Evolutionary conservation across 306 rosid species (phyloP), one percentile per base, ranked within the genome.

Genomic region (Macrotyloma uniflorum): DNA sequence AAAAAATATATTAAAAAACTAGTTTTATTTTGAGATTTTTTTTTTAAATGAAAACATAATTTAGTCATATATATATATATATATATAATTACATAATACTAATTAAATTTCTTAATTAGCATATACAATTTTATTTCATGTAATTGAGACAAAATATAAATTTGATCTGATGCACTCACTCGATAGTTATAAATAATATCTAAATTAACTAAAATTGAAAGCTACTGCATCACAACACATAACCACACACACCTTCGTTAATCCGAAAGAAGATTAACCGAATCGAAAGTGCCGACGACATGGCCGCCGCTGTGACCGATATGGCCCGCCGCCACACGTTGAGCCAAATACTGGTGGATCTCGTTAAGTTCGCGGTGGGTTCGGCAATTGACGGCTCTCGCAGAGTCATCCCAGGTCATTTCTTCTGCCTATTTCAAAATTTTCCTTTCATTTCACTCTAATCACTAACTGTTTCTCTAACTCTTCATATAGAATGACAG

Each of bases 311-410:
- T 36, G 72, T 61, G 46, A 61, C 66, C 23, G 80, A 77, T 22
- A 26, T 77, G 18, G 59, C 30, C 23, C 75, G 38, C 72, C 79
- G 84, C 84, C 36, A 74, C 76, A 67, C 74, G n/a, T 28, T 81
- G n/a, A 72, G 62, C 82, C 85, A 64, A 45, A 20, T 93, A 70
- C 85, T 93, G 24, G 36, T 18, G 3, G 75, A 75, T 42, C n/a
- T 91, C 79, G 82, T 86, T 82, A 91, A 86, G 83, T 91, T 91
- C 63, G 89, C 92, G 43, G 79, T 87, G 2, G 95, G 87, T 58
- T 89, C 95, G 50, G 79, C 90, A 58, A 62, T 89, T 80, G 85
- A 76, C 22, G 77, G 67, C 72, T 80, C 93, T 72, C 87, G 87
- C 87, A 82, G 76, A 80, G 61, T 87, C 76, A 65, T 77, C 81